These are phyloP conservation scores for Colletotrichum nymphaeae DNA, from an alignment of 2,329 filamentous ascomycete species.

Conservation along the genomic window DNA sequence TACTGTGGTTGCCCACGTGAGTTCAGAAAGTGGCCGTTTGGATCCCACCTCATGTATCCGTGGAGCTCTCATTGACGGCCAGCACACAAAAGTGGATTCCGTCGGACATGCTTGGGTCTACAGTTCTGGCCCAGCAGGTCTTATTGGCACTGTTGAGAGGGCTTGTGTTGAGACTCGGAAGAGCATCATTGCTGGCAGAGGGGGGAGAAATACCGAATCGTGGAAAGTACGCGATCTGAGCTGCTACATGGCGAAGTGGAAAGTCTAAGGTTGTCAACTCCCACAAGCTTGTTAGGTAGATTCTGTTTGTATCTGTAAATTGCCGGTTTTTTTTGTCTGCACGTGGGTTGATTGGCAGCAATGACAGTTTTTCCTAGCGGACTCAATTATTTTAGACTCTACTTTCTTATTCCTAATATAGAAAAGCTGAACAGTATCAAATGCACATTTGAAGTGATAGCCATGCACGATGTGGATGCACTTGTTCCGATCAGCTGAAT, in stretches of 20 bases:
- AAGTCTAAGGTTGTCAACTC: neutral
- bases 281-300: neutral
- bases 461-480: no score
- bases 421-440: no score
- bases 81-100: neutral
- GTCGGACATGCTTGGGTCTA: slow-evolving; percentile 5
- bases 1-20: neutral
- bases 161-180: neutral
- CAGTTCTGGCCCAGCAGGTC: slow-evolving; percentile 5
- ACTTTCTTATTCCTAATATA: no score
- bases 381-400: no score
- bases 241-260: slow-evolving; percentile 11
- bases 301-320: neutral
- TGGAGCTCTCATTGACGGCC: neutral
- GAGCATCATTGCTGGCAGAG: neutral
- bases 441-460: no score
- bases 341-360: no score
- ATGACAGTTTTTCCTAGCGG: accelerated
- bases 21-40: neutral
- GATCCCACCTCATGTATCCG: neutral
- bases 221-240: neutral
- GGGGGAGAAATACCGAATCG: neutral
- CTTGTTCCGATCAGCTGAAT: no score
- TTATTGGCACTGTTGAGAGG: neutral
- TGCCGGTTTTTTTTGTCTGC: neutral